A percentile compares a stretch with the other conserved stretches of the same genome.
Evolutionary conservation across 495 filamentous ascomycete species (phyloP).

Genomic region (Astrocystis sublimbata): DNA sequence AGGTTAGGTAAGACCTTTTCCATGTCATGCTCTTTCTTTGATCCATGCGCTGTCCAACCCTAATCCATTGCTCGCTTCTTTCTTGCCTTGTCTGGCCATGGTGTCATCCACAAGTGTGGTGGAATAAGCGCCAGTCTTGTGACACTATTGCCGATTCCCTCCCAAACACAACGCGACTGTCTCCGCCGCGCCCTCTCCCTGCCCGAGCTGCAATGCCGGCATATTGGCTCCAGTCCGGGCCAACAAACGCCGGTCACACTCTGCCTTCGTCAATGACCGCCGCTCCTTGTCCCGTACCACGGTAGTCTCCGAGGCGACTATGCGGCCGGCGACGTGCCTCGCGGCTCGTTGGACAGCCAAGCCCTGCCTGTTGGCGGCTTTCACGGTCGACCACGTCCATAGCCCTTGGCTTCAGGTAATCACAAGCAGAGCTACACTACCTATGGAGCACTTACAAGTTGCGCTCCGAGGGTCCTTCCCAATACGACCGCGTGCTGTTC

Average conservation of each 20-base stretch:
- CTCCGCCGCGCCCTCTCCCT: conserved; percentile 11
- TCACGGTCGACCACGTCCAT: conserved; percentile 1
- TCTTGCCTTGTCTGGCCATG: conserved; percentile 2
- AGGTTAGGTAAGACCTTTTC: conserved; percentile 21
- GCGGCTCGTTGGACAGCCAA: conserved; percentile 12
- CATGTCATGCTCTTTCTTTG: neutral
- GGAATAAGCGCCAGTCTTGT: conserved; percentile 23
- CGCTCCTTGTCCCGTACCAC: conserved; percentile 2
- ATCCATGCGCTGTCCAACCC: conserved; percentile 15
- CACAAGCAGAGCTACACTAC: neutral
- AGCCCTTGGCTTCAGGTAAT: neutral
- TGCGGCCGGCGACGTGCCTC: conserved; percentile 16
- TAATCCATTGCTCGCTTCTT: neutral
- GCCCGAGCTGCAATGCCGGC: conserved; percentile 17
- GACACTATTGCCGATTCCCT: conserved; percentile 21
- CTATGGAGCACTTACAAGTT: conserved; percentile 6
- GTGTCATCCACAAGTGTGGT: conserved; percentile 20
- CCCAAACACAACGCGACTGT: conserved; percentile 17
- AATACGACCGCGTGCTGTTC: neutral
- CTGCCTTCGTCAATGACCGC: conserved; percentile 4
- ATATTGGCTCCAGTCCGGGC: conserved; percentile 19
- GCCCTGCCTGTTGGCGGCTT: conserved; percentile 14
- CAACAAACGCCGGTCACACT: conserved; percentile 14
- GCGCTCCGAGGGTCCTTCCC: neutral
- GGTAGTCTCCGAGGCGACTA: conserved; percentile 7